A percentile compares a stretch with the other conserved stretches of the same genome.
phyloP scores from a whole-genome alignment of 2,329 filamentous ascomycete genomes.

The Neocucurbitaria cava region DNA sequence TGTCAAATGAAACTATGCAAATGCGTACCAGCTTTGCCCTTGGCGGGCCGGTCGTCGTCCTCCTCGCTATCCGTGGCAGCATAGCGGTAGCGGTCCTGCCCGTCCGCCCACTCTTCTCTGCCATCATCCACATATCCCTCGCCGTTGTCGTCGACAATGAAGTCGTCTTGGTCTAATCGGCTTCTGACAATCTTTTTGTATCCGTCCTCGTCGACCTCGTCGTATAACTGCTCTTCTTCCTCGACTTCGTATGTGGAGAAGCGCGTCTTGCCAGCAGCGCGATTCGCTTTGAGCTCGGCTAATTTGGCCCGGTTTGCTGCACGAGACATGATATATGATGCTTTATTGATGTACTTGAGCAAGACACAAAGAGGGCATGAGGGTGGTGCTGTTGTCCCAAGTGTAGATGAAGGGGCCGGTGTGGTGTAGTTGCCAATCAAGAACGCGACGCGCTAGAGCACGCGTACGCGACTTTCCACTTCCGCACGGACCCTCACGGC shows the following conservation, averaged over 20 bases:
- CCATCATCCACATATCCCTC: slow-evolving; percentile 97
- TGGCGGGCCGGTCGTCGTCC: slow-evolving; percentile 69
- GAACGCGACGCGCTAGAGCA: slow-evolving; percentile 27
- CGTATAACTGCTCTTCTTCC: slow-evolving; percentile 85
- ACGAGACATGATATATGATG: slow-evolving; percentile 43
- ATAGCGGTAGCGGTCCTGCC: slow-evolving; percentile 72
- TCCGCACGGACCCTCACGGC: slow-evolving; percentile 4
- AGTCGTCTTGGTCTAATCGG: slow-evolving; percentile 91
- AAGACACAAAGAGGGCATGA: slow-evolving; percentile 22
- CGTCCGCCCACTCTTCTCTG: slow-evolving; percentile 72
- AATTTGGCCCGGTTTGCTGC: slow-evolving; percentile 44
- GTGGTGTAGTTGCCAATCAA: slow-evolving; percentile 9
- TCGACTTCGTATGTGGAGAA: slow-evolving; percentile 86
- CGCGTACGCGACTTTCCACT: slow-evolving; percentile 34
- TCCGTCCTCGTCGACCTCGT: slow-evolving; percentile 94
- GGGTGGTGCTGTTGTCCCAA: slow-evolving; percentile 10
- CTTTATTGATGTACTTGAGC: slow-evolving; percentile 9
- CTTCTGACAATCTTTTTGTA: slow-evolving; percentile 96
- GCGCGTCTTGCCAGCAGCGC: slow-evolving; percentile 88
- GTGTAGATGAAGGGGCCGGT: slow-evolving; percentile 31
- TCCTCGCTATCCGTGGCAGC: slow-evolving; percentile 74
- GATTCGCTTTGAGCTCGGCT: slow-evolving; percentile 83
- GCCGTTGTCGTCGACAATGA: slow-evolving; percentile 97
- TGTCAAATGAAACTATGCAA: not conserved
- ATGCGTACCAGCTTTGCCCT: slow-evolving; percentile 64